Evolutionary conservation across 1,139 yeast genomes (phyloP), one percentile per base, ranked within the genome.

Genomic region (Saccharomycopsis hybrid): DNA sequence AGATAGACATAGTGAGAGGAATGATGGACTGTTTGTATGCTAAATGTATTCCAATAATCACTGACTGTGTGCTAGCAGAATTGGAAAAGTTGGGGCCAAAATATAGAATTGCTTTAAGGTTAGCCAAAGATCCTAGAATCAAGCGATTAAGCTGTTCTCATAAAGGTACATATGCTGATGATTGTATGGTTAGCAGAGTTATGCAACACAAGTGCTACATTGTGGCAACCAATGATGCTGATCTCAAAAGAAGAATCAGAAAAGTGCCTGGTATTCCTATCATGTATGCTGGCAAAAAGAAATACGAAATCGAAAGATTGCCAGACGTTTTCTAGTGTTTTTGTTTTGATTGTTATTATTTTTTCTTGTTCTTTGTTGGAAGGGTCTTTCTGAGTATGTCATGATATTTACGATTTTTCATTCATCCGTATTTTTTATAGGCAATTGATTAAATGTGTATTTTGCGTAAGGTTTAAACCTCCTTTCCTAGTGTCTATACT

Each of bases 191-290:
- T 30, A 83, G 85, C 63, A 74, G 98, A 58, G 95, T 92, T 4
- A 77, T 90, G 67, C 97, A 90, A 62, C 97, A 92, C 68, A 92
- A 92, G 64, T 92, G 98, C 67, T 92, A 82, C 63, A 90, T 92
- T 52, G 97, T 92, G 41, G 98, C 98, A 43, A 90, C 97, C 1
- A 92, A 92, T 66, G 98, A 92, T 81, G 97, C 96, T n/a, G 97
- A 92, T 60, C 72, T 92, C 63, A 92, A 92, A 66, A 80, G 97
- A 62, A 77, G 98, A 65, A 78, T 92, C 41, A 78, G 98, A 69
- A 92, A 92, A 67, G 89, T 92, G 13, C 98, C 97, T 1, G 98
- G 98, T 61, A 86, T 92, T 55, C 98, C 98, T 8, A 73, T 92
- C 44, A 80, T 92, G 92, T 88, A 96, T 66, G 98, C 92, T 18